Evolutionary conservation across 371 early-diverging fungal species (phyloP).

Genomic region (Homolaphlyctis polyrhiza): DNA sequence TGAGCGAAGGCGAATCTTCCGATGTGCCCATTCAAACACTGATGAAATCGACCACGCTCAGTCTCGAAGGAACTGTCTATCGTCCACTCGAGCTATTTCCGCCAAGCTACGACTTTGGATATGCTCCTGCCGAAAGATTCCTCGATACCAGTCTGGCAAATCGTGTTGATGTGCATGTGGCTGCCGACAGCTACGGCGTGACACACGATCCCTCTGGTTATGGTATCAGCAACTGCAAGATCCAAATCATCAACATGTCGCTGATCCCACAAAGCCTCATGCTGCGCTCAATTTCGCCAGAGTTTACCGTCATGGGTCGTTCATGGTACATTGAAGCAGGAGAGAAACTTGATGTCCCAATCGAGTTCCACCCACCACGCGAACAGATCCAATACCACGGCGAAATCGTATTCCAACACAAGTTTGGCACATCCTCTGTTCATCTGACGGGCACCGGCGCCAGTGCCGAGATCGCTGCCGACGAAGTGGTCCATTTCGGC

Average conservation of each 20-base stretch:
- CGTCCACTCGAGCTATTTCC: constrained; percentile 45
- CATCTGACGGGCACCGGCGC: constrained; percentile 47
- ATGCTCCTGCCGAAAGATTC: constrained; percentile 39
- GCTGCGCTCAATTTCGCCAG: constrained; percentile 32
- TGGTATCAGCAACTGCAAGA: constrained; percentile 6
- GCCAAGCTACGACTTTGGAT: constrained; percentile 42
- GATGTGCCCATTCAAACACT: constrained; percentile 6
- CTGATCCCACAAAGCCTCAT: constrained; percentile 43
- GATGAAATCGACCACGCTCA: constrained; percentile 22
- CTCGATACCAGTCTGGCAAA: constrained; percentile 13
- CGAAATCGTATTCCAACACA: constrained; percentile 44
- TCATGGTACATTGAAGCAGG: constrained; percentile 44
- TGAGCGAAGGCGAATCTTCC: constrained; percentile 29
- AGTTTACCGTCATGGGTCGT: constrained; percentile 37
- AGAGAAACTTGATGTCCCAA: constrained; percentile 39
- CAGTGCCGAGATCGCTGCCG: constrained; percentile 41
- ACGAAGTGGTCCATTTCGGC: constrained; percentile 42
- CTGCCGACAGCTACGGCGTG: constrained; percentile 20
- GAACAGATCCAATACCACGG: constrained; percentile 52
- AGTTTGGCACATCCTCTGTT: constrained; percentile 32
- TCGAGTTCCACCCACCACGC: constrained; percentile 49
- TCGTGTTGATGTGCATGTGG: constrained; percentile 9
- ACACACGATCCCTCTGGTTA: constrained; percentile 15
- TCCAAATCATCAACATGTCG: constrained; percentile 47
- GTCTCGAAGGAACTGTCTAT: constrained; percentile 32